Base-by-base conservation (phyloP, 306 rosid genomes). In the Spatholobus suberectus region DNA sequence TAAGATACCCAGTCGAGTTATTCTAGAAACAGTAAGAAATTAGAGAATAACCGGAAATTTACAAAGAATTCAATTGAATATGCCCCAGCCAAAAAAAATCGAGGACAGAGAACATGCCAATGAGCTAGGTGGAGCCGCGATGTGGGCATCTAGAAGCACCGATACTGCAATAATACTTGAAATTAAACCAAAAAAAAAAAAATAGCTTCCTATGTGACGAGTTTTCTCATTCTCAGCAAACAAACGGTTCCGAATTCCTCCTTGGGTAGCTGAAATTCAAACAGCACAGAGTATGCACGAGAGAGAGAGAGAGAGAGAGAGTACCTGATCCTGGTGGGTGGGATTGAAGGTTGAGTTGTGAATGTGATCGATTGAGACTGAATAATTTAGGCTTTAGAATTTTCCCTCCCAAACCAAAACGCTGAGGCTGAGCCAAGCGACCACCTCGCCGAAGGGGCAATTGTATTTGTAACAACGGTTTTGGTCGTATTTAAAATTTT, bases 391-490 rank as follows among this genome's bases (percentile, higher is more conserved):
- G 44, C 24, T 35, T 32, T 23, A 32, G 61, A 71, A 23, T 57
- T 86, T 88, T 86, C 88, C 93, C 94, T 86, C 75, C 61, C 44
- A 57, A 75, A 88, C 83, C 86, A 24, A 61, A 43, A 20, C 14
- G 18, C 66, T 6, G 66, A 73, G 73, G n/a, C n/a, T n/a, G n/a
- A n/a, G n/a, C n/a, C 62, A 1, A 6, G 26, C 5, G 29, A 41
- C 26, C 55, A 35, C 6, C 11, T 18, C 37, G 4, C 13, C 21
- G 15, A 74, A 70, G n/a, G 35, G 3, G 49, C 6, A n/a, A 27
- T 14, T 62, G 27, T n/a, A 37, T 37, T 37, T 8, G 12, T 24
- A 38, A 38, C 43, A 63, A 21, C 1, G 20, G 4, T 43, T 24
- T 13, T 8, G 2, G 12, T 61, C 6, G 0, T 14, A n/a, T 34